phyloP scores from a whole-genome alignment of 495 filamentous ascomycete species.

The Aspergillus homomorphus region DNA sequence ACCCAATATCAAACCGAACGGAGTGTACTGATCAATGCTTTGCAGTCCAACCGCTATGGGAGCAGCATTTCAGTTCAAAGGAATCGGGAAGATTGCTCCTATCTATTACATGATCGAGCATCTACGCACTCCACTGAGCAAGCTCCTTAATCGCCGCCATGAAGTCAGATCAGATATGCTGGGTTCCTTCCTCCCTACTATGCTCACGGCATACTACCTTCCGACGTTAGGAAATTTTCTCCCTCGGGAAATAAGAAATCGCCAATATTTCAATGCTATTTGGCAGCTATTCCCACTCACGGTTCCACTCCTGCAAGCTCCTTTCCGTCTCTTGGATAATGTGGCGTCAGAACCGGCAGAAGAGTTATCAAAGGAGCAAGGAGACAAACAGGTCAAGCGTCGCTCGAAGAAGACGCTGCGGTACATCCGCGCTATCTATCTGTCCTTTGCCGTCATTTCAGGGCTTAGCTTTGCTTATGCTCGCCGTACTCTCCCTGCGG shows the following conservation, averaged over 20 bases:
- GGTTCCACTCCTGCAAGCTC: conserved; percentile 8
- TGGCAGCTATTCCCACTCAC: background rate
- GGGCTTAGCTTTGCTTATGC: conserved; percentile 3
- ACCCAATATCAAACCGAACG: background rate
- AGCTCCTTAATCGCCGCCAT: too few species aligned
- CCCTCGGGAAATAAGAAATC: background rate
- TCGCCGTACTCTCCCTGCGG: background rate
- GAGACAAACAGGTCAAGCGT: background rate
- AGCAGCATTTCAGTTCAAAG: too few species aligned
- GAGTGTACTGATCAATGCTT: conserved; percentile 8
- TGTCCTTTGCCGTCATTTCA: conserved; percentile 7
- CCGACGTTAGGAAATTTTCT: background rate
- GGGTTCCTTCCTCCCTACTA: too few species aligned
- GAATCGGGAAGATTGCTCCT: too few species aligned
- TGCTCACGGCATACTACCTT: background rate
- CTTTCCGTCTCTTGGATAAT: background rate
- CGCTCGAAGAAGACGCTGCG: background rate
- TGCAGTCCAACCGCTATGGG: conserved; percentile 8
- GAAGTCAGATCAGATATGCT: too few species aligned
- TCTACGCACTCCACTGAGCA: too few species aligned
- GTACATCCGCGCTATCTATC: conserved; percentile 1
- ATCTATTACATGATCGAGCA: too few species aligned
- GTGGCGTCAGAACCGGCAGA: too few species aligned
- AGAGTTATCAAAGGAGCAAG: background rate
- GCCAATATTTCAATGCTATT: background rate